Evolutionary conservation across 352 stramenopile species (phyloP), one percentile per base, ranked within the genome.

Genomic region (Pythium vanterpoolii): DNA sequence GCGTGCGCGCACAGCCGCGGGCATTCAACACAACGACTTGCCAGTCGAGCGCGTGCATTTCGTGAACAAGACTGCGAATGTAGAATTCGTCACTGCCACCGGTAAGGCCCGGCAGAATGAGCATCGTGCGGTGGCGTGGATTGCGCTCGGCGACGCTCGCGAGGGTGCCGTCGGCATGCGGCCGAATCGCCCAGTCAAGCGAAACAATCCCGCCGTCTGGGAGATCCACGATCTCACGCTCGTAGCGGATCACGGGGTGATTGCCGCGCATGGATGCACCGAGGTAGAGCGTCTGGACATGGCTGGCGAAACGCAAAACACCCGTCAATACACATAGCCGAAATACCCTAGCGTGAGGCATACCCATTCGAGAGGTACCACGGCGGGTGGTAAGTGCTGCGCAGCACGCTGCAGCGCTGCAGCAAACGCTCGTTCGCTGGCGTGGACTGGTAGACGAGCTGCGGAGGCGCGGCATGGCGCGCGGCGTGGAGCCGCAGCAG

Each of bases 1-100:
- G 79, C 16, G 83, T 90, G 9, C 79, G 65, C 5, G 76, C 78
- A 45, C 83, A 93, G 31, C 80, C 80, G 23, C 80, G 74, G 9
- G 83, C 76, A 43, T 90, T 93, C 28, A 90, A 60, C 55, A 90
- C 83, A 48, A 93, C 77, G 46, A 73, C 82, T 47, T 89, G 83
- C 83, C 80, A 93, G 11, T 63, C 68, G 5, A 71, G 31, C 21
- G 63, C 46, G 21, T 79, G 59, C 43, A 90, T 56, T 4, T 65
- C 53, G 14, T 74, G 59, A 10, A 83, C 77, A 14, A 75, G 54
- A n/a, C 42, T 73, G 55, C 78, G 74, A 54, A 91, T 78, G 66
- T 91, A 91, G 56, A 80, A 79, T 56, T 90, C 81, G 40, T 73
- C 44, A 36, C 78, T 89, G 28, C 78, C 78, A 5, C 78, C 76